phyloP scores from a whole-genome alignment of 2,329 filamentous ascomycete genomes.

The Fusarium denticulatum region DNA sequence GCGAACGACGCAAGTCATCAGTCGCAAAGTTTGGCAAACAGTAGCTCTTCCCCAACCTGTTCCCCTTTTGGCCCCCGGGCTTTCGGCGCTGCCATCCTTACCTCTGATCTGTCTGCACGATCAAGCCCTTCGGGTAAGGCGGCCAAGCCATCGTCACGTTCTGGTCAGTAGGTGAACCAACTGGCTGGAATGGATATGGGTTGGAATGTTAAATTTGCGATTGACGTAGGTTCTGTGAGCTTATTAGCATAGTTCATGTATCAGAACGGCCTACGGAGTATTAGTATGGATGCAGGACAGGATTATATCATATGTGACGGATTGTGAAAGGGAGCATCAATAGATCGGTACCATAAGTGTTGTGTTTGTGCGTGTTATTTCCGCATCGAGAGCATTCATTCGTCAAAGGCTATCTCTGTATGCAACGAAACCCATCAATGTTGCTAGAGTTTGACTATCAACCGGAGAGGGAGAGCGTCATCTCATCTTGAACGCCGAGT shows the following conservation, averaged over 20 bases:
- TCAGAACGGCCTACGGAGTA: not conserved
- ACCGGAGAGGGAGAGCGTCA: not conserved
- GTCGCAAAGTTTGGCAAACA: slow-evolving; percentile 32
- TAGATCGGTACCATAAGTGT: not conserved
- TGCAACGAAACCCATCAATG: not conserved
- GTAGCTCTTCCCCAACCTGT: slow-evolving; percentile 20
- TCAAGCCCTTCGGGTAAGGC: slow-evolving; percentile 35
- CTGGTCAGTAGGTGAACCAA: slow-evolving; percentile 30
- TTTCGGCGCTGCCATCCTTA: slow-evolving; percentile 19
- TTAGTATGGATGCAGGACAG: not conserved
- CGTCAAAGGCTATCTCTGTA: not conserved
- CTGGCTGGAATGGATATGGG: slow-evolving; percentile 36
- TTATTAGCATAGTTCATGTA: not conserved
- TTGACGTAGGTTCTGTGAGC: slow-evolving; percentile 20
- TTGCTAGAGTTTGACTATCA: not conserved
- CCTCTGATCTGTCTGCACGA: slow-evolving; percentile 19
- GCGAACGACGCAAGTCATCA: slow-evolving; percentile 35
- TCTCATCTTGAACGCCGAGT: not conserved
- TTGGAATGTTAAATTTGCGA: slow-evolving; percentile 29
- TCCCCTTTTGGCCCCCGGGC: slow-evolving; percentile 12
- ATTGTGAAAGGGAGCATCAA: not conserved
- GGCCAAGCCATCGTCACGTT: slow-evolving; percentile 28
- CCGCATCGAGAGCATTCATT: not conserved
- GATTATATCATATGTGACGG: not conserved
- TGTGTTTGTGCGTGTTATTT: not conserved